phyloP scores from a whole-genome alignment of 2,329 filamentous ascomycete species.

The Botrytis fabae region DNA sequence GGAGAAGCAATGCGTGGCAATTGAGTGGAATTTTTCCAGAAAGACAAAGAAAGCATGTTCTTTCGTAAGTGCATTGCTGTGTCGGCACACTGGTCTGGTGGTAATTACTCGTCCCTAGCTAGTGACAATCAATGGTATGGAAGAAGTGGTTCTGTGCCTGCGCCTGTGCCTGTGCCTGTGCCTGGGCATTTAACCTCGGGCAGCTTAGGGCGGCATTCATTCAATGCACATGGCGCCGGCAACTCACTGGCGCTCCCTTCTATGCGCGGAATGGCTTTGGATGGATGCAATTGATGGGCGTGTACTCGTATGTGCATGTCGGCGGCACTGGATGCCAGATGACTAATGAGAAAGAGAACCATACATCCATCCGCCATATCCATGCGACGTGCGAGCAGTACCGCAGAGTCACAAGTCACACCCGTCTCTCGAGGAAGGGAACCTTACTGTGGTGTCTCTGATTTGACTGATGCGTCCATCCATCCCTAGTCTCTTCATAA shows the following conservation, averaged over 20 bases:
- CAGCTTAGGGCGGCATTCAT: background rate
- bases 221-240: background rate
- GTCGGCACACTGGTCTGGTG: too few species aligned
- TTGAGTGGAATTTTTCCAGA: background rate
- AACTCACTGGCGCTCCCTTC: background rate
- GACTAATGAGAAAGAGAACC: background rate
- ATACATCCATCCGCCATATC: too few species aligned
- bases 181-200: background rate
- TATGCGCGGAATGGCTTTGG: background rate
- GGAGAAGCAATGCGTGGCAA: background rate
- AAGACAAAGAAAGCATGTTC: background rate
- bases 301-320: too few species aligned
- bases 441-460: background rate
- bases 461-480: background rate
- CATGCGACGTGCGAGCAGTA: background rate
- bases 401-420: background rate
- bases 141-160: background rate
- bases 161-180: too few species aligned
- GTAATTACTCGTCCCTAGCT: background rate
- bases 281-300: too few species aligned
- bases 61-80: background rate
- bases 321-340: background rate
- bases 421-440: background rate
- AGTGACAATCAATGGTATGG: background rate
- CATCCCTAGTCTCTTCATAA: background rate